A percentile compares a stretch with the other conserved stretches of the same genome.
Evolutionary conservation across 495 filamentous ascomycete species (phyloP).

Genomic region (Collariella sp.): DNA sequence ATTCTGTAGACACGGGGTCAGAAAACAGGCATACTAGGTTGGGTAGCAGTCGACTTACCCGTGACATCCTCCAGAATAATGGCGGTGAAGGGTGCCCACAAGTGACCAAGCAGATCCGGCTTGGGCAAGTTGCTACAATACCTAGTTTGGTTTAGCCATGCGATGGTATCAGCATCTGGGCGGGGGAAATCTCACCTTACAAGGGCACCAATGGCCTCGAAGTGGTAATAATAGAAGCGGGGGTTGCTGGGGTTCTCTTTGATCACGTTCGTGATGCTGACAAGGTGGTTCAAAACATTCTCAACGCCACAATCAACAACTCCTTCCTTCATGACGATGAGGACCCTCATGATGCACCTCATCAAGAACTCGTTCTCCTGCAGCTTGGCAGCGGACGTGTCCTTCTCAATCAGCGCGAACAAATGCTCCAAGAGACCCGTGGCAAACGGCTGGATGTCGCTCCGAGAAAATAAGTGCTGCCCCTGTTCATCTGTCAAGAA

Average conservation of each 20-base stretch:
- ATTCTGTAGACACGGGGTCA: slow-evolving; percentile 50
- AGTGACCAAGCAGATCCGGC: slow-evolving; percentile 61
- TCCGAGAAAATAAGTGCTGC: slow-evolving; percentile 63
- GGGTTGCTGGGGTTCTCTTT: slow-evolving; percentile 93
- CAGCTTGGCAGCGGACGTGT: slow-evolving; percentile 76
- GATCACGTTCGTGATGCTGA: slow-evolving; percentile 81
- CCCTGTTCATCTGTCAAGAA: slow-evolving; percentile 66
- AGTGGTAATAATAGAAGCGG: slow-evolving; percentile 96
- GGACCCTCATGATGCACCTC: slow-evolving; percentile 93
- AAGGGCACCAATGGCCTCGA: slow-evolving; percentile 92
- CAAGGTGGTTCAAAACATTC: slow-evolving; percentile 63
- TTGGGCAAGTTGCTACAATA: slow-evolving; percentile 61
- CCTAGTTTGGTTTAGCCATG: slow-evolving; percentile 31
- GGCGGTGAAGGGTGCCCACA: slow-evolving; percentile 68
- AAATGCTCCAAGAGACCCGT: slow-evolving; percentile 83
- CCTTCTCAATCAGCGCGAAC: slow-evolving; percentile 80
- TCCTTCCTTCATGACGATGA: slow-evolving; percentile 84
- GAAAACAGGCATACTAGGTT: neutral
- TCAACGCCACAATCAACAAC: slow-evolving; percentile 58
- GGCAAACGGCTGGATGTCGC: slow-evolving; percentile 65
- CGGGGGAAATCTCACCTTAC: slow-evolving; percentile 48
- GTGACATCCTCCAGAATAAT: slow-evolving; percentile 74
- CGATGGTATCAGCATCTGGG: neutral
- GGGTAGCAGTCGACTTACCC: slow-evolving; percentile 38
- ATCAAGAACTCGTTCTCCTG: slow-evolving; percentile 99